Evolutionary conservation across 768 basidiomycete genomes (phyloP).

Genomic region (Gymnopilus junonius): DNA sequence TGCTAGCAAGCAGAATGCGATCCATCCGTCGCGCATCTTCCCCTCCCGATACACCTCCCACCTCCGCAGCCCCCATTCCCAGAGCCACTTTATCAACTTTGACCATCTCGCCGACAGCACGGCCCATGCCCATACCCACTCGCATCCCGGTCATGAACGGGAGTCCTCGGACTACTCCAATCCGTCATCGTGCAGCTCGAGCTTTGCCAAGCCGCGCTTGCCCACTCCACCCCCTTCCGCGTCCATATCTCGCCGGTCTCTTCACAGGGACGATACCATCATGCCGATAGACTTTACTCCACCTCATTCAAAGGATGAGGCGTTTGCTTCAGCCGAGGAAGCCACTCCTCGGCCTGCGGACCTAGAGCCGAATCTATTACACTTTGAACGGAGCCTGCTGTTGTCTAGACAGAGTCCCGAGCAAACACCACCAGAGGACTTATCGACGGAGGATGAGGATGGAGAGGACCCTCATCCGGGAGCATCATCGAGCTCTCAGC

Average conservation of each 20-base stretch:
- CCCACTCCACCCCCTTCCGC: conserved; percentile 29
- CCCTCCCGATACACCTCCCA: conserved; percentile 42
- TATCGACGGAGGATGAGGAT: too few species aligned
- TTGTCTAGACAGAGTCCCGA: conserved; percentile 10
- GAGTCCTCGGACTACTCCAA: conserved; percentile 13
- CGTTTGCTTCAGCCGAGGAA: conserved; percentile 15
- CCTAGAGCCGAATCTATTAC: conserved; percentile 25
- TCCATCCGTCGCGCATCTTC: conserved; percentile 39
- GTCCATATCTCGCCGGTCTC: conserved; percentile 1
- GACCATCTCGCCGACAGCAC: conserved; percentile 12
- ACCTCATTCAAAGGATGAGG: conserved; percentile 1
- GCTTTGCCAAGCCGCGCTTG: conserved; percentile 23
- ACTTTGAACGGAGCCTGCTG: conserved; percentile 22
- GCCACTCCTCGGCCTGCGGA: conserved; percentile 33
- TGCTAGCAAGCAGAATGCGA: conserved; percentile 14
- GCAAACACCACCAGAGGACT: too few species aligned
- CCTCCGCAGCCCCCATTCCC: conserved; percentile 23
- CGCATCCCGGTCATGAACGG: conserved; percentile 16
- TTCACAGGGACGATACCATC: conserved; percentile 23
- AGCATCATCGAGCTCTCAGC: conserved; percentile 27
- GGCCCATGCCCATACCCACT: conserved; percentile 13
- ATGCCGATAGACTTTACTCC: conserved; percentile 6
- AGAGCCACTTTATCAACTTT: conserved; percentile 22
- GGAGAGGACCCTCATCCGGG: conserved; percentile 27
- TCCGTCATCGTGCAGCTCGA: conserved; percentile 24